phyloP scores from a whole-genome alignment of 208 protist genomes.

The Porcisia deanei region DNA sequence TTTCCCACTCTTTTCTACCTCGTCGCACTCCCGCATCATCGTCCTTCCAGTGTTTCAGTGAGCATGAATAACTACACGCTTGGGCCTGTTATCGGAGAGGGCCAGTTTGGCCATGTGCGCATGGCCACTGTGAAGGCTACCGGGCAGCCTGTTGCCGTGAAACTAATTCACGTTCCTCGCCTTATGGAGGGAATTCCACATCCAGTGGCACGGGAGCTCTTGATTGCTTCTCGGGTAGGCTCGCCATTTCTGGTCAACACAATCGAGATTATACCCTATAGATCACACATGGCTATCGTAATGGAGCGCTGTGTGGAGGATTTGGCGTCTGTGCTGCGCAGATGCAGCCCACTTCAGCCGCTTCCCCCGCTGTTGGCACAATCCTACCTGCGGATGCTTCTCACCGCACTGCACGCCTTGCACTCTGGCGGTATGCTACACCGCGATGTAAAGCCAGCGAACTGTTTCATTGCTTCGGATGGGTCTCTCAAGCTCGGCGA shows the following conservation, averaged over 20 bases:
- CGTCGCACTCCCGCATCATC: not conserved
- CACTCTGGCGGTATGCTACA: constrained; percentile 75
- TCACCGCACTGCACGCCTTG: constrained; percentile 62
- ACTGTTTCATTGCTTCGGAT: constrained; percentile 74
- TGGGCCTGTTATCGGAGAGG: constrained; percentile 68
- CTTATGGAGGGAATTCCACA: constrained; percentile 80
- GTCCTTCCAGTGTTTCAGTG: not conserved
- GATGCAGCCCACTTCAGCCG: constrained; percentile 27
- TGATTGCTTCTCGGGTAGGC: constrained; percentile 47
- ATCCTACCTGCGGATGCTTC: constrained; percentile 59
- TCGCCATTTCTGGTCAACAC: constrained; percentile 66
- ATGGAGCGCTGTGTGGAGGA: constrained; percentile 82
- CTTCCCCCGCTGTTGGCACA: constrained; percentile 31
- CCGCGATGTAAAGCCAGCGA: constrained; percentile 88
- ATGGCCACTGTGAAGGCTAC: constrained; percentile 54
- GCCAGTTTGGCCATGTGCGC: constrained; percentile 74
- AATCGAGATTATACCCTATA: constrained; percentile 66
- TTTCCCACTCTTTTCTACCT: not conserved
- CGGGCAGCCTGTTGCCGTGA: constrained; percentile 67
- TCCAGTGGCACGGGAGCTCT: constrained; percentile 72
- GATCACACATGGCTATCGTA: constrained; percentile 65
- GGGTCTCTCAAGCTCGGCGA: constrained; percentile 94
- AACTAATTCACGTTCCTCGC: constrained; percentile 56
- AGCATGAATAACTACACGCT: constrained; percentile 70
- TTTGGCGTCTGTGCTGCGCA: constrained; percentile 43